Percentiles rank a stretch among this genome's conserved stretches.
Conservation (phyloP, 805 yeast genomes). For the Starmerella floris region DNA sequence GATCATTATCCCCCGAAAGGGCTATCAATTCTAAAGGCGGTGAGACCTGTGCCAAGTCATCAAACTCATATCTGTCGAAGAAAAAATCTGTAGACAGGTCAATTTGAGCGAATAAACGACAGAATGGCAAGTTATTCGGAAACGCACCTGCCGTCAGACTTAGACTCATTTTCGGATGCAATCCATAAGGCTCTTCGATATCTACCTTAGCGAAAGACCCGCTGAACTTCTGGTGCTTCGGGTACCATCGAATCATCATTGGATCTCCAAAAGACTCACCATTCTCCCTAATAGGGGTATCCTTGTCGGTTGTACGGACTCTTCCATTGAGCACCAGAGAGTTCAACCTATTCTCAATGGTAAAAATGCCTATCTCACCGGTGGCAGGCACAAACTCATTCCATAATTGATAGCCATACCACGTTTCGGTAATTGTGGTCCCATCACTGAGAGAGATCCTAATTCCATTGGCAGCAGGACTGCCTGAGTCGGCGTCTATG, state of each 20-base stretch:
- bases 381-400: not conserved
- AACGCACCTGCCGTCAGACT: constrained; percentile 1
- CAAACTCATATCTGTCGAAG: constrained; percentile 43
- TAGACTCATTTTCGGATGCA: constrained; percentile 19
- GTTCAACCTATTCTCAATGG: not conserved
- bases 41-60: constrained; percentile 23
- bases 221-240: constrained; percentile 5
- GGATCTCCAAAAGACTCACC: constrained; percentile 7
- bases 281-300: not conserved
- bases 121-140: constrained; percentile 22
- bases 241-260: constrained; percentile 17
- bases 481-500: too few relatives aligned
- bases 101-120: constrained; percentile 35
- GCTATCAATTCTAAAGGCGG: constrained; percentile 28
- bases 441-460: not conserved
- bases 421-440: constrained; percentile 22
- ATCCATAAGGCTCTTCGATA: constrained; percentile 19
- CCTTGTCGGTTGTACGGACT: not conserved
- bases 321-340: constrained; percentile 12
- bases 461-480: not conserved
- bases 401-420: constrained; percentile 13
- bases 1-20: constrained; percentile 43
- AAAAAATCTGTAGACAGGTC: constrained; percentile 37
- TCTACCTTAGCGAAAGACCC: not conserved
- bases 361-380: constrained; percentile 15